Evolutionary conservation across 176 grass and related monocot genomes (phyloP), one percentile per base, ranked within the genome.

Genomic region (Carex littledalei): DNA sequence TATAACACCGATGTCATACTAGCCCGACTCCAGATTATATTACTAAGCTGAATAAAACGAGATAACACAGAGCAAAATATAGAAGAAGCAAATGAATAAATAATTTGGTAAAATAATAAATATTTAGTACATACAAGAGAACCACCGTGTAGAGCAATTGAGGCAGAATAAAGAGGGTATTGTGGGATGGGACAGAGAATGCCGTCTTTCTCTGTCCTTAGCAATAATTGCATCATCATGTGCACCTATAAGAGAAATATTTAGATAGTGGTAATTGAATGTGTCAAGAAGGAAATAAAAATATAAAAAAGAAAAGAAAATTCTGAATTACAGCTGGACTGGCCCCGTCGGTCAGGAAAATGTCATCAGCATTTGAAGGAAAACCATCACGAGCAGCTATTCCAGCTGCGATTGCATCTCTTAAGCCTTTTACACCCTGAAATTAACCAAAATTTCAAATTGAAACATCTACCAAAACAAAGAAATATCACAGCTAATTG

Each of bases 141-240:
- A 34, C 93, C 96, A 37, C 96, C 93, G 63, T 95, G 96, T 81
- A 99, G 96, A 82, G 91, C 88, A 87, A 99, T 95, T 18, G 96
- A 92, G 55, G 93, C 96, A 85, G 96, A 99, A 79, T 99, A 99
- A 39, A 99, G 77, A 0, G 93, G 93, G 84, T 99, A 99, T 86
- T 99, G 96, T 67, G 96, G 93, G 83, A 95, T 94, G 85, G 96
- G 96, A 72, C 91, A 94, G 65, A 99, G 87, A 90, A 99, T 95
- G 80, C 96, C 96, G 77, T 99, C 96, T 75, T 94, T 95, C 93
- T 99, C 91, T 64, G 91, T 94, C 4, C 93, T 90, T 83, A 99
- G 87, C 87, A 99, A 72, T 76, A 99, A 85, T 68, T 99, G 96
- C 93, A 95, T 94, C 96, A 99, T 99, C 91, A 95, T 95, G 79